phyloP scores from a whole-genome alignment of 257 asterid genomes.

The Anisodus acutangulus region DNA sequence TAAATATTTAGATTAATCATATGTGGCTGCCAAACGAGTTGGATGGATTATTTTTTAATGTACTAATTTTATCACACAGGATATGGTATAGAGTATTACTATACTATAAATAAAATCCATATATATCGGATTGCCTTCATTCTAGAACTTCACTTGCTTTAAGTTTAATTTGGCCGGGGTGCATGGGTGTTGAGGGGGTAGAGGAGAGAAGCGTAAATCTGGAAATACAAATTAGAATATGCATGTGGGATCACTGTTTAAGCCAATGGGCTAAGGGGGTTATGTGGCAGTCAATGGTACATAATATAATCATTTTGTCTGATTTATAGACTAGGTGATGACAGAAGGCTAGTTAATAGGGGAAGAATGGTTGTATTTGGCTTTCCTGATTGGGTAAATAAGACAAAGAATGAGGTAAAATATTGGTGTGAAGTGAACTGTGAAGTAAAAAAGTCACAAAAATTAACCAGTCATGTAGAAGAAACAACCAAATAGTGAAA shows the following conservation, averaged over 20 bases:
- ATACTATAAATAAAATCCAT: too few relatives aligned
- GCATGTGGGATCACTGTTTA: constrained; percentile 26
- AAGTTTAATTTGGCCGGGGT: background rate
- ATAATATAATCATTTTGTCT: background rate
- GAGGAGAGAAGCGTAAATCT: constrained; percentile 14
- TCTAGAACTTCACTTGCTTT: background rate
- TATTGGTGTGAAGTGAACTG: constrained; percentile 3
- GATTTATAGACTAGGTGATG: background rate
- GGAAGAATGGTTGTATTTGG: constrained; percentile 29
- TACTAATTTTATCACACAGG: too few relatives aligned
- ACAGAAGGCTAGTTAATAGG: background rate
- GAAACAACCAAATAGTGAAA: background rate
- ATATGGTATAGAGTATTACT: too few relatives aligned
- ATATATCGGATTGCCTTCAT: background rate
- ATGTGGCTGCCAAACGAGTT: too few relatives aligned
- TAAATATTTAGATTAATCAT: too few relatives aligned
- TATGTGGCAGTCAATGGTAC: background rate
- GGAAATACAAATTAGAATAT: background rate
- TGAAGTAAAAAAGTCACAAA: background rate
- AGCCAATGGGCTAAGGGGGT: background rate
- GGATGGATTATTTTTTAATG: too few relatives aligned
- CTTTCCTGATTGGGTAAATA: constrained; percentile 39
- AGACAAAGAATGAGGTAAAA: constrained; percentile 1
- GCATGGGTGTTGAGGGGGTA: background rate
- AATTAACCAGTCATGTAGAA: background rate